A percentile compares a stretch with the other conserved stretches of the same genome.
Conservation (phyloP, 331 rosid genomes). For the Pyracantha coccinea region DNA sequence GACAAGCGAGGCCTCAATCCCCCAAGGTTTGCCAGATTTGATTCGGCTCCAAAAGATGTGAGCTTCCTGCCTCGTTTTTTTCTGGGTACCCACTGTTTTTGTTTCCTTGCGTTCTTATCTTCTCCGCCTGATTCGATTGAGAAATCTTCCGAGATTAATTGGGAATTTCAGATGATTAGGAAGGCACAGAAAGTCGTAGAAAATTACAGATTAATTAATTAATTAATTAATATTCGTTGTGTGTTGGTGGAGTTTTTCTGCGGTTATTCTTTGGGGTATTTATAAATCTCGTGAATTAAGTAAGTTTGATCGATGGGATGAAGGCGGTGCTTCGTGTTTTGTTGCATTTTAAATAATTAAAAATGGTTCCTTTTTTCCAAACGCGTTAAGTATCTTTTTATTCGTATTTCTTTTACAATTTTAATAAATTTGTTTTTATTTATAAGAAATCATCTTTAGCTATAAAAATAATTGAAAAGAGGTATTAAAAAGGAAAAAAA, state of each 20-base stretch:
- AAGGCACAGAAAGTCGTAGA: background rate
- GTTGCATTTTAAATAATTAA: background rate
- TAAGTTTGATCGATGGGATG: background rate
- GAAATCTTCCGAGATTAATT: background rate
- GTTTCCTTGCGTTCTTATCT: background rate
- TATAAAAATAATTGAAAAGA: too few relatives aligned
- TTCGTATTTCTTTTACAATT: too few relatives aligned
- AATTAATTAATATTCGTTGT: background rate
- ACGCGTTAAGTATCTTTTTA: too few relatives aligned
- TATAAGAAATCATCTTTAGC: too few relatives aligned
- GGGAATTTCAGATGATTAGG: background rate
- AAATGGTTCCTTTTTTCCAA: too few relatives aligned
- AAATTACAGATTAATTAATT: background rate
- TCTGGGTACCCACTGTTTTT: background rate
- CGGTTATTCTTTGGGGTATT: background rate
- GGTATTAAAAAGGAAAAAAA: too few relatives aligned
- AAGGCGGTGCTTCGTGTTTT: background rate
- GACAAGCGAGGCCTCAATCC: slow-evolving; percentile 88
- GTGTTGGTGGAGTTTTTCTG: background rate
- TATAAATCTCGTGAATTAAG: background rate
- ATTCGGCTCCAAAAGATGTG: background rate
- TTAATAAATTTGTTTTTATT: too few relatives aligned
- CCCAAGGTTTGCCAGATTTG: slow-evolving; percentile 74
- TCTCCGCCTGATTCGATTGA: background rate
- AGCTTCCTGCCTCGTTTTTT: background rate